phyloP scores from a whole-genome alignment of 2,329 filamentous ascomycete genomes.

The Alternaria triticina region DNA sequence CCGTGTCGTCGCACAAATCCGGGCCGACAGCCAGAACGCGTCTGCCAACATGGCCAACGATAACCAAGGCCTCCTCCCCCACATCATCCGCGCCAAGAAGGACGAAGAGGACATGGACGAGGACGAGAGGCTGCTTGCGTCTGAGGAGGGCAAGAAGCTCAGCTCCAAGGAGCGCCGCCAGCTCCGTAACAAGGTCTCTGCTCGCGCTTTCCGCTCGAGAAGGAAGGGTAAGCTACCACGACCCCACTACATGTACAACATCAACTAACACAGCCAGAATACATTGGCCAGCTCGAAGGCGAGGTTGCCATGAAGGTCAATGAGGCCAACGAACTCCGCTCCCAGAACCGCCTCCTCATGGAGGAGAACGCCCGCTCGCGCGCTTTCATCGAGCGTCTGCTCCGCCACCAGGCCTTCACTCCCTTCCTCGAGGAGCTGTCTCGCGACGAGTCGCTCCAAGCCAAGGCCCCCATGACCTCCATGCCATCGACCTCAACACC shows the following conservation, averaged over 20 bases:
- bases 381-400: conserved; percentile 79
- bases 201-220: conserved; percentile 94
- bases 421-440: conserved; percentile 55
- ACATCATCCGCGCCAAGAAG: conserved; percentile 80
- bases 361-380: conserved; percentile 88
- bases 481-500: conserved; percentile 40
- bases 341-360: conserved; percentile 79
- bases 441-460: conserved; percentile 44
- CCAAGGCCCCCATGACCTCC: conserved; percentile 38
- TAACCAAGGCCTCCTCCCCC: conserved; percentile 60
- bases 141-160: conserved; percentile 98
- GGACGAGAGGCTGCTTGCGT: conserved; percentile 91
- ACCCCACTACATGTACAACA: background rate
- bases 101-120: conserved; percentile 99
- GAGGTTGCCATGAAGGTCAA: conserved; percentile 85
- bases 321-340: conserved; percentile 80
- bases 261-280: conserved; percentile 73
- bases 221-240: conserved; percentile 79
- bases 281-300: conserved; percentile 90
- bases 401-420: conserved; percentile 57
- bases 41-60: conserved; percentile 61
- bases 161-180: conserved; percentile 96
- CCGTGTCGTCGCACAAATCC: conserved; percentile 90
- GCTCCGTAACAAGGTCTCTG: conserved; percentile 98
- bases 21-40: conserved; percentile 66